Evolutionary conservation across 225 moss, liverwort and hornwort genomes (phyloP).

Genomic region (Neckera pumila): DNA sequence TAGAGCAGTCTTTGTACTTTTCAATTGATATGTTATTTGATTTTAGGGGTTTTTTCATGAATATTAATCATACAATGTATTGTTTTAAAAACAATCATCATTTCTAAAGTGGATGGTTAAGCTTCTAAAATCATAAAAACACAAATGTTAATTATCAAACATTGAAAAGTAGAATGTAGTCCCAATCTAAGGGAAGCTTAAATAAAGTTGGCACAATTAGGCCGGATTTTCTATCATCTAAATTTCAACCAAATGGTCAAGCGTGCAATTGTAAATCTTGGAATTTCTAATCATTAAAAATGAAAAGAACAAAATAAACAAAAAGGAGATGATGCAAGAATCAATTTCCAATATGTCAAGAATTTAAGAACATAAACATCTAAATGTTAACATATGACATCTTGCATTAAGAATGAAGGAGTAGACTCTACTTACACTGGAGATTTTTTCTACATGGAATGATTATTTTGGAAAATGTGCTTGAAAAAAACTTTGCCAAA

Average conservation of each 20-base stretch:
- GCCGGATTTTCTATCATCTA: rapidly evolving
- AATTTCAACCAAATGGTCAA: not conserved
- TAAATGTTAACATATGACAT: not conserved
- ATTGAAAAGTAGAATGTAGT: not conserved
- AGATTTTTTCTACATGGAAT: not conserved
- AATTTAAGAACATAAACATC: not conserved
- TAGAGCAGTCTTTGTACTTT: no score
- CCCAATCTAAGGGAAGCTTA: rapidly evolving
- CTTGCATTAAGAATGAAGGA: not conserved
- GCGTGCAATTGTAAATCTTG: not conserved
- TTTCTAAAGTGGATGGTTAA: not conserved
- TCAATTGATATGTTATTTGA: no score
- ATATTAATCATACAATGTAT: no score
- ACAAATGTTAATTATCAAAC: not conserved
- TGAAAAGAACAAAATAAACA: not conserved
- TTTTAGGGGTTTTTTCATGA: no score
- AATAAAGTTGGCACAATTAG: not conserved
- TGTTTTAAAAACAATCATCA: not conserved
- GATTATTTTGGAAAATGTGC: not conserved
- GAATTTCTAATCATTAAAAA: not conserved
- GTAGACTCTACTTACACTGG: not conserved
- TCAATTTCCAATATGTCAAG: not conserved
- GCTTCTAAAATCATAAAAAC: not conserved
- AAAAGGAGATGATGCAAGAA: not conserved
- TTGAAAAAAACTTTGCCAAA: not conserved